Evolutionary conservation across 108 stramenopile genomes (phyloP), one percentile per base, ranked within the genome.

Genomic region (Cyclotella sp.): DNA sequence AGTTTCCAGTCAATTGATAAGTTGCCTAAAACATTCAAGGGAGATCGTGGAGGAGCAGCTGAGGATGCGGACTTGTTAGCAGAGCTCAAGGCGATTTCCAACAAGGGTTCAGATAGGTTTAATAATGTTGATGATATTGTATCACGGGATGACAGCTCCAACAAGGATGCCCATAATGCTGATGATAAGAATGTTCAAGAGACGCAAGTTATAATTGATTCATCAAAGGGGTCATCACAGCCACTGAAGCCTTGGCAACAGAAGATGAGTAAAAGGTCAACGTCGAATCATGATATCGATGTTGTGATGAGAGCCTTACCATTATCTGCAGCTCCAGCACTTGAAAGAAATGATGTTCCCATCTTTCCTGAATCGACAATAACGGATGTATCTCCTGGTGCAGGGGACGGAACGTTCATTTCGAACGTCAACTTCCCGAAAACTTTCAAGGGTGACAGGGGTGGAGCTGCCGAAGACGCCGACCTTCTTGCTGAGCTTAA

Each of bases 21-120:
- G 45, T 72, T 76, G 13, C 75, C 81, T 43, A 74, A 69, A 9
- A 92, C 85, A 9, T 91, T 91, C 52, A 76, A 68, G 21, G 92
- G 92, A 10, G 89, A 93, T 19, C 84, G 90, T 27, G 90, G 93
- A 27, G 93, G 93, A 1, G 69, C 77, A 55, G 93, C 93, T 12
- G 84, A 88, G 18, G 88, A 89, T 67, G 88, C 77, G 0, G 83
- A 76, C 11, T 67, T 86, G 18, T 41, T 90, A 62, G 87, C 87
- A 0, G 76, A 83, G 61, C 73, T n/a, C n/a, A n/a, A n/a, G n/a
- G n/a, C n/a, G n/a, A n/a, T n/a, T n/a, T n/a, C n/a, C n/a, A n/a
- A n/a, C n/a, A n/a, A n/a, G n/a, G n/a, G n/a, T n/a, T n/a, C n/a
- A n/a, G n/a, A n/a, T n/a, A n/a, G n/a, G n/a, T n/a, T n/a, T n/a